Evolutionary conservation across 169 alveolate species (phyloP).

Genomic region (Toxoplasma gondii): DNA sequence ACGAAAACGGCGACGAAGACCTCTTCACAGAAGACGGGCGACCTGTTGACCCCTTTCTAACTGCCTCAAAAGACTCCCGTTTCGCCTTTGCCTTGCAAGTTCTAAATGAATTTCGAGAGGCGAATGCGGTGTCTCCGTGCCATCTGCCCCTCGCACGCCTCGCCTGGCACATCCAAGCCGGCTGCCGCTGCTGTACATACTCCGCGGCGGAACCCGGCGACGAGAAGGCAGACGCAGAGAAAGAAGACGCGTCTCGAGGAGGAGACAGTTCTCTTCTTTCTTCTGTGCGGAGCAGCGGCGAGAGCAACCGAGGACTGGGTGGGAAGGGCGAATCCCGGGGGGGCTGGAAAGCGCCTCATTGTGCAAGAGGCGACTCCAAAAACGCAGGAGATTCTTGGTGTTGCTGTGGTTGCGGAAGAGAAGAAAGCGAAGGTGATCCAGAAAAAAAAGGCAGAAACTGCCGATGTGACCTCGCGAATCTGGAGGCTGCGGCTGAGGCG

Average conservation of each 20-base stretch:
- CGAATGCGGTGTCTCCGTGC: not conserved
- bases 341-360: too few species aligned
- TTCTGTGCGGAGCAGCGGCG: too few species aligned
- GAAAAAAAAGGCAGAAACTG: not conserved
- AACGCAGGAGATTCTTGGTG: too few species aligned
- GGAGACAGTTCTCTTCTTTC: too few species aligned
- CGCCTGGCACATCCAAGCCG: slow-evolving; percentile 30
- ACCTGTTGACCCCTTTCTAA: not conserved
- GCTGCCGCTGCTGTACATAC: not conserved
- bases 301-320: too few species aligned
- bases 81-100: not conserved
- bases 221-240: too few species aligned
- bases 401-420: too few species aligned
- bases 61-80: not conserved
- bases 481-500: not conserved
- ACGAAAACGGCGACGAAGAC: not conserved
- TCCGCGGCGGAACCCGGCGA: not conserved
- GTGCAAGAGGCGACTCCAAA: too few species aligned
- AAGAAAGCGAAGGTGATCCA: too few species aligned
- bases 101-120: not conserved
- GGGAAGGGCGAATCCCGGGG: too few species aligned
- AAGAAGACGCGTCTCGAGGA: too few species aligned
- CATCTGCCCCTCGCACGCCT: not conserved
- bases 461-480: not conserved
- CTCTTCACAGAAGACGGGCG: slow-evolving; percentile 2